Base-by-base conservation (phyloP, 148 eudicot species). In the Dysphania ambrosioides region DNA sequence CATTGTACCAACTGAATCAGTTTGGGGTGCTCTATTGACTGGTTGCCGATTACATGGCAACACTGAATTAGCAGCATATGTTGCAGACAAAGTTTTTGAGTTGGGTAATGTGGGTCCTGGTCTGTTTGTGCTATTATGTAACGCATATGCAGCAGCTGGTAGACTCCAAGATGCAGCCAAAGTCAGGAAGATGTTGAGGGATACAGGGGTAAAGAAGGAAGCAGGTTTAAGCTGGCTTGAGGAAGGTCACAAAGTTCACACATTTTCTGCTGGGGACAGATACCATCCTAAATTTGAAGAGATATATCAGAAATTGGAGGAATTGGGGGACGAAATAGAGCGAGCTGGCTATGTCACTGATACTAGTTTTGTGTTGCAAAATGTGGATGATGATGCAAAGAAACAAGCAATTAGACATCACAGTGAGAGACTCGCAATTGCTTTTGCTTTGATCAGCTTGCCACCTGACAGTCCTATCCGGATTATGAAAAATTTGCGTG, bases 141-240 rank as follows among this genome's bases (percentile, higher is more conserved):
- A 91, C 78, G 97, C 91, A 3, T 93, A 91, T 80, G 88, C 94
- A 2, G 85, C 97, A 23, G 90, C 91, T 44, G 98, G 97, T 66
- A 85, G 91, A 76, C 89, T 80, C 35, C 86, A 84, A 47, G 97
- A 93, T 70, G 97, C 97, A n/a, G 98, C 97, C 57, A 91, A 70
- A 71, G 90, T 88, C 35, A 88, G 98, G 76, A 89, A 84, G 80
- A 84, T 84, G 94, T 63, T 93, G 30, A 85, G 88, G 67, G 94
- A 93, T 44, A 83, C 77, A 68, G 97, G 98, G 27, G 75, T 88
- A 60, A 93, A 88, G 82, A 91, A 93, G 79, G 98, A 91, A 79
- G 86, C 91, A 12, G 97, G 98, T 66, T 80, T 93, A 79, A 93
- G 98, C 23, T 91, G 98, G 98, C 87, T 93, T 56, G 97, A 93